phyloP scores from a whole-genome alignment of 2,329 filamentous ascomycete genomes.

The Esteya vermicola region DNA sequence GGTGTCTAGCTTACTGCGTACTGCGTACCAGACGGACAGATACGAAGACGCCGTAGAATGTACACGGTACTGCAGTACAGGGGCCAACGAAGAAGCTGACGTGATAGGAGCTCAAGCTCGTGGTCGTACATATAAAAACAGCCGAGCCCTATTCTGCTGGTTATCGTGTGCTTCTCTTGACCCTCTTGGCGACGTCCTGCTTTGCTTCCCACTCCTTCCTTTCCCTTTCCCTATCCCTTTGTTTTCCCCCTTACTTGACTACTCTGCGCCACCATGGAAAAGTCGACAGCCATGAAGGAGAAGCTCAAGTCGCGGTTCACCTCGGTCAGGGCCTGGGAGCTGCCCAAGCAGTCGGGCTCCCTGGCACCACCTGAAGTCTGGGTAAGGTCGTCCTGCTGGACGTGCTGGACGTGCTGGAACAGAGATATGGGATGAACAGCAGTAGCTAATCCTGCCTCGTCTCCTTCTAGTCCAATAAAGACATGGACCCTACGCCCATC shows the following conservation, averaged over 20 bases:
- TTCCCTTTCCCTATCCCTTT: background rate
- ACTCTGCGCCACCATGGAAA: background rate
- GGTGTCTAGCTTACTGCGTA: too few relatives aligned
- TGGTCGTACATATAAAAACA: too few relatives aligned
- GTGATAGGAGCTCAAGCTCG: too few relatives aligned
- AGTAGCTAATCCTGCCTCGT: background rate
- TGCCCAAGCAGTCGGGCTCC: slow-evolving; percentile 17
- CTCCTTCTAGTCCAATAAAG: slow-evolving; percentile 11
- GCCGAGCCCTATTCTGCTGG: too few relatives aligned
- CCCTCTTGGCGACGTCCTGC: too few relatives aligned
- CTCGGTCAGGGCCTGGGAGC: slow-evolving; percentile 14
- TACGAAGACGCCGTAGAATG: too few relatives aligned
- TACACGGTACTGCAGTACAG: too few relatives aligned
- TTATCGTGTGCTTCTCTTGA: too few relatives aligned
- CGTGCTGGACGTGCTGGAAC: background rate
- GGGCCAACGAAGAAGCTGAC: too few relatives aligned
- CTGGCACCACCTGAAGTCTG: slow-evolving; percentile 18
- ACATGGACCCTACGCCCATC: slow-evolving; percentile 21
- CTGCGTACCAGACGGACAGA: too few relatives aligned
- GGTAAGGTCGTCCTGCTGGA: too few relatives aligned
- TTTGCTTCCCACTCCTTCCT: too few relatives aligned
- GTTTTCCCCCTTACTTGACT: background rate
- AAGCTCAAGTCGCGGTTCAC: slow-evolving; percentile 7
- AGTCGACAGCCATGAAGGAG: background rate
- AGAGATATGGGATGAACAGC: background rate